Evolutionary conservation across 2,329 filamentous ascomycete species (phyloP).

Genomic region (Penicillium verrucosum): DNA sequence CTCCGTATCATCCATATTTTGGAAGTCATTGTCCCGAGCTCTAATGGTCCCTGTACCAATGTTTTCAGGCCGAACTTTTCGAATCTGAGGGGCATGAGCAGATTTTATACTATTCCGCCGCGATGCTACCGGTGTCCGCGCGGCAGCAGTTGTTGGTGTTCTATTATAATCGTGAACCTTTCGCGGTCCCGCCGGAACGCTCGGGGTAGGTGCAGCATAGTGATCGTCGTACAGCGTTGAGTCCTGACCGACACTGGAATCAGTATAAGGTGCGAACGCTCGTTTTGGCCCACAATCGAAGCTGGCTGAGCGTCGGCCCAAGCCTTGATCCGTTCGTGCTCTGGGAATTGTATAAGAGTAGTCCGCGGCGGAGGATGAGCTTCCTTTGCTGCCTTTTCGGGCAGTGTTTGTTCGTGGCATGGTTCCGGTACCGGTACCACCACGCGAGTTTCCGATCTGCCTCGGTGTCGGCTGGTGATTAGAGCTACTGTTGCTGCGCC

Average conservation of each 20-base stretch:
- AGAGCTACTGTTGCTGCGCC: constrained; percentile 77
- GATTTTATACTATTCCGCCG: constrained; percentile 46
- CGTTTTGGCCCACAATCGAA: constrained; percentile 44
- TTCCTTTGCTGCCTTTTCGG: constrained; percentile 68
- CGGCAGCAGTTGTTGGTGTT: constrained; percentile 22
- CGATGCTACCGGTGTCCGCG: constrained; percentile 35
- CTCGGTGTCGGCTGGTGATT: constrained; percentile 61
- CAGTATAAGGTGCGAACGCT: constrained; percentile 24
- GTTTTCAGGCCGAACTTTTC: constrained; percentile 40
- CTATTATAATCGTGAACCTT: constrained; percentile 40
- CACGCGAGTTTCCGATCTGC: constrained; percentile 62
- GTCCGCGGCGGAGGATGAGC: constrained; percentile 75
- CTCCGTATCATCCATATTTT: constrained; percentile 24
- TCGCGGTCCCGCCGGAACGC: constrained; percentile 75
- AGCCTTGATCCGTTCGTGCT: constrained; percentile 29
- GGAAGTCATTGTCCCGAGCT: constrained; percentile 31
- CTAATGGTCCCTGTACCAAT: constrained; percentile 37
- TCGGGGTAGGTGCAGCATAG: constrained; percentile 83
- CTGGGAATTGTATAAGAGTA: constrained; percentile 51
- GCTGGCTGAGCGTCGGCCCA: constrained; percentile 43
- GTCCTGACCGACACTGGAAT: constrained; percentile 22
- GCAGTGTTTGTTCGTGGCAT: constrained; percentile 35
- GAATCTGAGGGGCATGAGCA: constrained; percentile 35
- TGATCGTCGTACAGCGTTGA: constrained; percentile 50
- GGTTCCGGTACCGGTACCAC: constrained; percentile 25